Percentiles rank a stretch among this genome's conserved stretches.
Evolutionary conservation across 257 asterid species (phyloP).

Genomic region (Hygrophila difformis): DNA sequence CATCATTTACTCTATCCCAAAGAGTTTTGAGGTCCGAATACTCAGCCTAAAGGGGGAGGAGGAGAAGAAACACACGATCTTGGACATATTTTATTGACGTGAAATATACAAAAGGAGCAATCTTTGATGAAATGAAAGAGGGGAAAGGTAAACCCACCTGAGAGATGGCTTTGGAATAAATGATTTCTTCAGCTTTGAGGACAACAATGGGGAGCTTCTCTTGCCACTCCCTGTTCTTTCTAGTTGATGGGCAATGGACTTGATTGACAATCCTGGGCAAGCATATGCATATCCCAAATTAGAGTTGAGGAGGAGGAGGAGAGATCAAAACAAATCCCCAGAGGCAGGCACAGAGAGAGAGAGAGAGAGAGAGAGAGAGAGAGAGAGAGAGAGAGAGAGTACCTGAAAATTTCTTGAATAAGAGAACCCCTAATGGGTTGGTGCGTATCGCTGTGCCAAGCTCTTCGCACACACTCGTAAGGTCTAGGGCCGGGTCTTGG

Average conservation of each 20-base stretch:
- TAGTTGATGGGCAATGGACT: slow-evolving; percentile 55
- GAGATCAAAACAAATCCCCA: background rate
- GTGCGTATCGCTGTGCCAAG: slow-evolving; percentile 95
- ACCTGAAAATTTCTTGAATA: slow-evolving; percentile 95
- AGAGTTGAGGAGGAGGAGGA: slow-evolving; percentile 1
- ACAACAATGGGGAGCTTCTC: slow-evolving; percentile 93
- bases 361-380: background rate
- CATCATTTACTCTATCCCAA: slow-evolving; percentile 76
- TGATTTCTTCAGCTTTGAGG: slow-evolving; percentile 80
- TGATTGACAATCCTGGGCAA: slow-evolving; percentile 67
- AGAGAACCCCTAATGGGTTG: slow-evolving; percentile 88
- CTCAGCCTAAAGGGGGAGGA: slow-evolving; percentile 87
- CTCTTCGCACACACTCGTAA: slow-evolving; percentile 88
- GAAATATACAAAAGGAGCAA: slow-evolving; percentile 12
- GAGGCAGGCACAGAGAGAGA: no score
- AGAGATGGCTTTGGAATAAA: slow-evolving; percentile 91
- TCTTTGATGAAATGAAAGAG: slow-evolving; percentile 11
- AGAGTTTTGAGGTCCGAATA: slow-evolving; percentile 71
- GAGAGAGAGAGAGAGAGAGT: background rate
- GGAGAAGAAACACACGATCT: no score
- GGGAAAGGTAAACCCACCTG: slow-evolving; percentile 36
- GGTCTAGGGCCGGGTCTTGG: slow-evolving; percentile 94
- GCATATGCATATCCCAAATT: slow-evolving; percentile 1
- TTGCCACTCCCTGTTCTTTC: slow-evolving; percentile 89
- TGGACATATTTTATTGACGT: no score